A percentile compares a stretch with the other conserved stretches of the same genome.
Conservation (phyloP, 2,329 filamentous ascomycete genomes). For the Arthrobotrys entomopaga region DNA sequence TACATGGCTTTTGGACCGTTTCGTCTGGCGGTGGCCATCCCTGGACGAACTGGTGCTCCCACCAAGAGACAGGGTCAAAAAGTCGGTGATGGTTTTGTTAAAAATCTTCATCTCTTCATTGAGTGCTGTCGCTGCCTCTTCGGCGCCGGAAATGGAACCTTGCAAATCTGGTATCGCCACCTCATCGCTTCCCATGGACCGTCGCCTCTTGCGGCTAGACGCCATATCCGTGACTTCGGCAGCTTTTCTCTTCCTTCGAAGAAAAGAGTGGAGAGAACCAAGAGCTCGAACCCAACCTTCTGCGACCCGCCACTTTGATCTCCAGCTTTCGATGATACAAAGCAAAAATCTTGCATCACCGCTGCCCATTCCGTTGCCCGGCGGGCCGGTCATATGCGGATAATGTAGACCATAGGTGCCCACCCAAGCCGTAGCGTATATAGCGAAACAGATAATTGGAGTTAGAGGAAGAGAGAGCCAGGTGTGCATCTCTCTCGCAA, state of each 20-base stretch:
- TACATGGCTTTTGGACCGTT: conserved; percentile 48
- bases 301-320: conserved; percentile 57
- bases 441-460: conserved; percentile 73
- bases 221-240: conserved; percentile 47
- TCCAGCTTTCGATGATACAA: conserved; percentile 56
- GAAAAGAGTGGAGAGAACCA: conserved; percentile 54
- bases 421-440: conserved; percentile 74
- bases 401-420: conserved; percentile 75
- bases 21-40: conserved; percentile 48
- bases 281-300: conserved; percentile 57
- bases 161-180: conserved; percentile 23
- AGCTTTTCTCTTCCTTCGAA: conserved; percentile 46
- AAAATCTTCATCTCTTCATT: conserved; percentile 55
- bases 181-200: conserved; percentile 48
- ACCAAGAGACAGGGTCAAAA: conserved; percentile 45
- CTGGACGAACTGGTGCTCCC: conserved; percentile 24
- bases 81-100: conserved; percentile 52
- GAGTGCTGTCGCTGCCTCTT: conserved; percentile 23
- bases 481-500: conserved; percentile 72
- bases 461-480: conserved; percentile 73
- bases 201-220: conserved; percentile 46
- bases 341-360: conserved; percentile 56
- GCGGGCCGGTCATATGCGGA: conserved; percentile 69
- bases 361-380: conserved; percentile 56
- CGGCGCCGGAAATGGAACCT: conserved; percentile 29